phyloP scores from a whole-genome alignment of 805 yeast species.

The Metschnikowia reukaufii region DNA sequence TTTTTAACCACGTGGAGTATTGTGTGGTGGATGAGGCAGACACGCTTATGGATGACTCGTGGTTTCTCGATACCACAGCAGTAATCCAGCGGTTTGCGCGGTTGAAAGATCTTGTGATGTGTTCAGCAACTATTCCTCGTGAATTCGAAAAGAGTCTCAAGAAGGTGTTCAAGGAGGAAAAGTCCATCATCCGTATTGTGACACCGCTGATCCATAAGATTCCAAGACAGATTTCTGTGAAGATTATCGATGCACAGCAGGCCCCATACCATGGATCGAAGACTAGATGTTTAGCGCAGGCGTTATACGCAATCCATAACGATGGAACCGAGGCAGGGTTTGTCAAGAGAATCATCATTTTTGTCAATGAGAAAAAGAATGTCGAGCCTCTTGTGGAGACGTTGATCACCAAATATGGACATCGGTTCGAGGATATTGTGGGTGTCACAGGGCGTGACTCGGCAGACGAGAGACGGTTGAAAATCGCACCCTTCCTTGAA shows the following conservation, averaged over 20 bases:
- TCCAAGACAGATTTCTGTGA: constrained; percentile 72
- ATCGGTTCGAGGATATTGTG: constrained; percentile 46
- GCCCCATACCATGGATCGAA: constrained; percentile 85
- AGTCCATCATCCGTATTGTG: constrained; percentile 53
- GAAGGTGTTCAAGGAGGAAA: constrained; percentile 59
- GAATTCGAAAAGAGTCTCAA: constrained; percentile 65
- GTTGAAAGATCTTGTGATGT: constrained; percentile 65
- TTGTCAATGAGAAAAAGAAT: constrained; percentile 73
- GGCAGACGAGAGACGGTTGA: constrained; percentile 55
- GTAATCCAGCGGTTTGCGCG: constrained; percentile 52
- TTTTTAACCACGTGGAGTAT: constrained; percentile 49
- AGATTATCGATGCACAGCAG: constrained; percentile 71
- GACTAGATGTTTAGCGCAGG: constrained; percentile 82
- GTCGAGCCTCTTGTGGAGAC: constrained; percentile 58
- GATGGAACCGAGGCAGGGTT: constrained; percentile 78
- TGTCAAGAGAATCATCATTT: constrained; percentile 79
- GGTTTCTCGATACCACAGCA: constrained; percentile 62
- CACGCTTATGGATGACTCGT: constrained; percentile 80
- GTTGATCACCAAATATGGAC: constrained; percentile 43
- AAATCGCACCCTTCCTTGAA: constrained; percentile 61
- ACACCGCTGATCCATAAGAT: constrained; percentile 83
- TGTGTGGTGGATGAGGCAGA: constrained; percentile 93
- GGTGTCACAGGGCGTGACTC: constrained; percentile 68
- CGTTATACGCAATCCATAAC: constrained; percentile 76
- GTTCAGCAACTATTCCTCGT: constrained; percentile 88